Evolutionary conservation across 257 asterid genomes (phyloP), one percentile per base, ranked within the genome.

Genomic region (Anisodus acutangulus): DNA sequence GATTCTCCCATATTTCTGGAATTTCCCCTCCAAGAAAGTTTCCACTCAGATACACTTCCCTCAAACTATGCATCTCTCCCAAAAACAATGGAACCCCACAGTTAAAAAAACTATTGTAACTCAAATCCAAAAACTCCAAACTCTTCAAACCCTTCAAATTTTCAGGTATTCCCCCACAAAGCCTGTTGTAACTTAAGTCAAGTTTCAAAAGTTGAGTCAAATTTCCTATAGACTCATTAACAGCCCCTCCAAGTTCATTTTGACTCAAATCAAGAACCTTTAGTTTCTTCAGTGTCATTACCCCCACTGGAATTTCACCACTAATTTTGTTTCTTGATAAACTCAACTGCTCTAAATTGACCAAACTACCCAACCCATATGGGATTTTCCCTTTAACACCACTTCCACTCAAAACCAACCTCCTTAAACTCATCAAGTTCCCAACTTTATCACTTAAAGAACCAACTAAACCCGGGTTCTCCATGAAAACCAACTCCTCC

Each of bases 1-100:
- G 88, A 10, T 90, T 89, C 53, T 45, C 89, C 95, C 98, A 95
- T 53, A 88, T 94, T 70, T 94, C 97, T 31, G 98, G 98, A 39
- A 95, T 93, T 47, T 78, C 82, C 88, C 98, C 97, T 85, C 97
- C 98, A 3, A 95, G 89, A 16, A 68, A 55, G 57, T 92, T 95
- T 60, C 97, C 94, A 51, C 91, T 93, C 87, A 94, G 64, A 86
- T 95, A 89, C 55, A 95, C 91, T 63, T 93, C 95, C 86, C 68
- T 94, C 91, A 95, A 87, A 55, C 91, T 78, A 2, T 63, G 54
- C 94, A 93, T 87, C 83, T 90, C 95, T 9, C 89, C 86, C 57
- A 94, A 84, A 83, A 90, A 89, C 86, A 89, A 22, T 4, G 97
- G 97, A 85, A 94, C 35, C 19, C 98, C 98, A 58, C 39, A 90